phyloP scores from a whole-genome alignment of 345 rosid genomes.

The Aquilaria yunnanensis region DNA sequence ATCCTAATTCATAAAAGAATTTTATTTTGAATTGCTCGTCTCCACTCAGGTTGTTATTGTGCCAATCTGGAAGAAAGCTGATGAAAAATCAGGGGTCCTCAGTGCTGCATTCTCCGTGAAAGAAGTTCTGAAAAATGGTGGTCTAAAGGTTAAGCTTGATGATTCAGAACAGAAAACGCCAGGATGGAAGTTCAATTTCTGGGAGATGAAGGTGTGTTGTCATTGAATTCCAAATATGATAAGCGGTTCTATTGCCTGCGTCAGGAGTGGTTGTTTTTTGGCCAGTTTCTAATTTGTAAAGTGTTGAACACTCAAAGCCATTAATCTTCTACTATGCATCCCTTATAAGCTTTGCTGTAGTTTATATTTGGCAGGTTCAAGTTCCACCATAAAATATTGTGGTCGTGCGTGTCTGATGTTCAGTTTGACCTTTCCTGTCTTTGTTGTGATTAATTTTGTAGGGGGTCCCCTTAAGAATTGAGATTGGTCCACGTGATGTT shows the following conservation, averaged over 20 bases:
- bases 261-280: no score
- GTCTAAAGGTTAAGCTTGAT: slow-evolving; percentile 81
- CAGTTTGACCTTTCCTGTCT: not conserved
- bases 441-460: slow-evolving; percentile 20
- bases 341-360: not conserved
- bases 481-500: slow-evolving; percentile 95
- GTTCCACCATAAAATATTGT: not conserved
- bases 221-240: not conserved
- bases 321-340: no score
- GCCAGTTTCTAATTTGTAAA: no score
- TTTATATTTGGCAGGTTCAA: not conserved
- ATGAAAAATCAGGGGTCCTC: slow-evolving; percentile 67
- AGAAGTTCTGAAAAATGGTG: slow-evolving; percentile 52
- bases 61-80: slow-evolving; percentile 85
- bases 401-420: slow-evolving; percentile 1
- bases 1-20: no score
- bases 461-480: slow-evolving; percentile 90
- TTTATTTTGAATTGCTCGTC: not conserved
- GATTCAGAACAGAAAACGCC: slow-evolving; percentile 79
- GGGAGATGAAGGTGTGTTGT: slow-evolving; percentile 86
- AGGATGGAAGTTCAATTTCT: slow-evolving; percentile 95
- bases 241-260: not conserved
- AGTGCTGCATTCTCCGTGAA: slow-evolving; percentile 61
- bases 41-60: slow-evolving; percentile 62
- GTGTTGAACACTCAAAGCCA: no score